phyloP scores from a whole-genome alignment of 352 stramenopile species.

The Phytopythium cucurbitacearum region DNA sequence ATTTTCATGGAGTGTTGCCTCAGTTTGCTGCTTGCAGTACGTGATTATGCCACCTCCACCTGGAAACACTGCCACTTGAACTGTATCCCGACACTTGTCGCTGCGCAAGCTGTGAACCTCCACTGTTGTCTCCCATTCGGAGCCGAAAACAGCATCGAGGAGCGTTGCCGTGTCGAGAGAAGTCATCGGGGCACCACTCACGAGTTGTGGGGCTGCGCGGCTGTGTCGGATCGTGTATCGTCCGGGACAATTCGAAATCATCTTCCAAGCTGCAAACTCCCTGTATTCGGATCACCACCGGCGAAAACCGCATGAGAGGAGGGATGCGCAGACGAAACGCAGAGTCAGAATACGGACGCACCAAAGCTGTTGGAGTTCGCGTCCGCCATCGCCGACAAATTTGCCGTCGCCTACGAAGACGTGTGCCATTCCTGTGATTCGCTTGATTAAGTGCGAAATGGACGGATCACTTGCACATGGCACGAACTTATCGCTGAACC shows the following conservation, averaged over 20 bases:
- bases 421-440: not conserved
- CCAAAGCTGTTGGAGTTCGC: slow-evolving; percentile 47
- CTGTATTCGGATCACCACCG: slow-evolving; percentile 11
- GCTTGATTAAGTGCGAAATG: not conserved
- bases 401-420: slow-evolving; percentile 42
- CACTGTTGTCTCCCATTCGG: not conserved
- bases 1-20: not conserved
- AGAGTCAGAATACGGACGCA: slow-evolving; percentile 6
- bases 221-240: slow-evolving; percentile 62
- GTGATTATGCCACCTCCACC: slow-evolving; percentile 59
- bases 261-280: slow-evolving; percentile 62
- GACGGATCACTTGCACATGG: not conserved
- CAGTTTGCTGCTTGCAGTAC: slow-evolving; percentile 43
- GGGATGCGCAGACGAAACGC: too few species aligned
- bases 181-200: slow-evolving; percentile 27
- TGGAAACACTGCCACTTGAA: slow-evolving; percentile 56
- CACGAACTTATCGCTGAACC: not conserved
- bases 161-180: slow-evolving; percentile 24
- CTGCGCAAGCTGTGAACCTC: slow-evolving; percentile 36
- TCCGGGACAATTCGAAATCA: slow-evolving; percentile 65
- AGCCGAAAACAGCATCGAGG: slow-evolving; percentile 16
- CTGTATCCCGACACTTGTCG: slow-evolving; percentile 32
- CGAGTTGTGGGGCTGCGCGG: slow-evolving; percentile 26
- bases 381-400: slow-evolving; percentile 47
- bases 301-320: too few species aligned